Evolutionary conservation across 1,139 yeast species (phyloP), one percentile per base, ranked within the genome.

Genomic region (Suhomyces taliae): DNA sequence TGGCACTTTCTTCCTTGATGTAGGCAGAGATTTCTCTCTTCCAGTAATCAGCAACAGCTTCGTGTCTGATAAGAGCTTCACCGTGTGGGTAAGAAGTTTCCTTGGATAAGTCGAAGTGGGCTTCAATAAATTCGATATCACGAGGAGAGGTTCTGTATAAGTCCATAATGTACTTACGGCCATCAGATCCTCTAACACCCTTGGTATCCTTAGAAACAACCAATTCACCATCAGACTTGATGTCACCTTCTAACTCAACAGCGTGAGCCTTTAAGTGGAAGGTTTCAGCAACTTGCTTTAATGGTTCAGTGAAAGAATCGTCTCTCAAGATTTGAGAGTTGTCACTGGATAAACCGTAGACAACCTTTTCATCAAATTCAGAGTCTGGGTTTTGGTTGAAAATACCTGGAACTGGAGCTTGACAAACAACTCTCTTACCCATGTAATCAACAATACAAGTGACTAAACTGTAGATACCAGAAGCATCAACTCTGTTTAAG

Each of bases 401-500:
- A 51, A 91, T 82, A 51, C 99, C 99, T n/a, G 99, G 99, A 42
- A 93, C 96, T 26, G 97, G 97, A 12, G 97, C 89, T 72, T 93
- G 99, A 64, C 96, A 90, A 38, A 91, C 79, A 37, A 91, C 74
- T 65, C 98, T 81, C 59, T 82, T 85, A 52, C 99, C 99, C 65
- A 87, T 82, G 68, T 81, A 91, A 66, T 93, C 98, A 47, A 93
- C 90, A 50, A 91, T 79, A 40, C 91, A 79, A 7, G 97, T 88
- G 55, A 89, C 82, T 52, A 91, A 74, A 46, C 86, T 84, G 58
- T 82, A 81, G 43, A 90, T 72, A 38, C 86, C 90, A 14, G 70
- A 71, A 34, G 83, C 62, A 58, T 88, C 91, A 43, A 86, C 68
- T 56, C 82, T 74, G 70, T 87, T 87, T 60, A 91, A 72, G 47